Conservation (phyloP, 441 rosid genomes). For the California macrophylla region DNA sequence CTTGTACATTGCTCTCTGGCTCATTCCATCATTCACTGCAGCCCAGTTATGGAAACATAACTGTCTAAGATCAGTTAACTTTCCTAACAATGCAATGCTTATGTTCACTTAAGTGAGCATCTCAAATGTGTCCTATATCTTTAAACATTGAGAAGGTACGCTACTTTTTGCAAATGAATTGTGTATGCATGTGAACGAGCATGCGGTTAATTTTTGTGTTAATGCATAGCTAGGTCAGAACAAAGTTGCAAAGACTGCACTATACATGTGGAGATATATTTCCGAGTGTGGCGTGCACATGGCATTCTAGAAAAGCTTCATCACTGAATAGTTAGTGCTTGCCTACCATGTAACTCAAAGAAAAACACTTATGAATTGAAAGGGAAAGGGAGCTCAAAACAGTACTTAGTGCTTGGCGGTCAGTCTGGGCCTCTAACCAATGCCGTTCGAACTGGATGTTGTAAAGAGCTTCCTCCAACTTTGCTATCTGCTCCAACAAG, state of each 20-base stretch:
- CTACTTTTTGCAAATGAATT: no score
- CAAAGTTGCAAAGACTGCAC: no score
- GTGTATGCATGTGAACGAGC: no score
- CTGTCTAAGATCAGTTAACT: background rate
- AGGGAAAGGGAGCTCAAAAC: background rate
- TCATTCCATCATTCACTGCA: constrained; percentile 42
- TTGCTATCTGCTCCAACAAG: constrained; percentile 48
- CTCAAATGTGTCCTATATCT: no score
- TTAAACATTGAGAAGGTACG: no score
- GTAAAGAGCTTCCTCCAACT: constrained; percentile 47
- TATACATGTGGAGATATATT: no score
- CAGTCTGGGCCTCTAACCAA: constrained; percentile 63
- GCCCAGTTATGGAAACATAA: constrained; percentile 1
- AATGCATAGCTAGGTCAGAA: no score
- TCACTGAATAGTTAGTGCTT: background rate
- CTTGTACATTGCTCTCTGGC: constrained; percentile 45
- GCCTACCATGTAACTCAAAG: background rate
- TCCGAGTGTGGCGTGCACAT: no score
- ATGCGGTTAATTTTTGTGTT: no score
- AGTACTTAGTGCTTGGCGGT: constrained; percentile 48
- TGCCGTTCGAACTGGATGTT: constrained; percentile 58
- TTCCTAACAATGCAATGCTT: no score
- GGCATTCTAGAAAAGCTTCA: no score
- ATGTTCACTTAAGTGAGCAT: no score
- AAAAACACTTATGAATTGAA: background rate